Base-by-base conservation (phyloP, 148 eudicot genomes). In the Silene uniflora region DNA sequence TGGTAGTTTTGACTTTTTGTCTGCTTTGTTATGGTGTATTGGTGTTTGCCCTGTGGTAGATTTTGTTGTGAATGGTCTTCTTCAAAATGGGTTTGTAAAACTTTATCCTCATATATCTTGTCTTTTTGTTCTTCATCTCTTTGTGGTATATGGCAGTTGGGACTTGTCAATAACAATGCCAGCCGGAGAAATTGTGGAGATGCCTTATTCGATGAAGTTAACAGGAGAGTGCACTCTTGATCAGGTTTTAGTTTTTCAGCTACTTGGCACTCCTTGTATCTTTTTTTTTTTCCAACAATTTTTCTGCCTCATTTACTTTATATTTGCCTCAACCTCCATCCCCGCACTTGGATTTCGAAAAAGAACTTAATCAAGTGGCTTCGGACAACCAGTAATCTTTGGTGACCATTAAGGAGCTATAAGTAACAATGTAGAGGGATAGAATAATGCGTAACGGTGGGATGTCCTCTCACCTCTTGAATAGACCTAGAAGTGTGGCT, bases 161-260 rank as follows among this genome's bases (percentile, higher is more conserved):
- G 81, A 86, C 63, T 75, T 85, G 55, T 80, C 87, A 18, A 66
- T 93, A 80, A 86, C 85, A 67, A 90, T 91, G 94, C 97, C 97
- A 29, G 89, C 88, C 61, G 89, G 89, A 68, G 86, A 81, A 76
- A 75, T 81, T 52, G 60, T 91, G 82, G 84, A 86, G n/a, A 75
- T 81, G 55, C 92, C 98, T 52, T 78, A 91, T 83, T 86, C 92
- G 42, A 72, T 93, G 81, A 91, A 87, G 84, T 72, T 62, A 77
- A 75, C 87, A 52, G 92, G 89, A 69, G 90, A 88, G 64, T 76
- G 80, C 73, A 75, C 89, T 76, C 88, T 88, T 75, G 96, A 89
- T 72, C 85, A 83, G 92, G 98, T 93, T 69, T 9, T 13, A 61
- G 47, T 12, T 68, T 12, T 68, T 68, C 68, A 39, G 55, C 56